Evolutionary conservation across 75 land plant species (phyloP).

Genomic region (Selaginella tamariscina): DNA sequence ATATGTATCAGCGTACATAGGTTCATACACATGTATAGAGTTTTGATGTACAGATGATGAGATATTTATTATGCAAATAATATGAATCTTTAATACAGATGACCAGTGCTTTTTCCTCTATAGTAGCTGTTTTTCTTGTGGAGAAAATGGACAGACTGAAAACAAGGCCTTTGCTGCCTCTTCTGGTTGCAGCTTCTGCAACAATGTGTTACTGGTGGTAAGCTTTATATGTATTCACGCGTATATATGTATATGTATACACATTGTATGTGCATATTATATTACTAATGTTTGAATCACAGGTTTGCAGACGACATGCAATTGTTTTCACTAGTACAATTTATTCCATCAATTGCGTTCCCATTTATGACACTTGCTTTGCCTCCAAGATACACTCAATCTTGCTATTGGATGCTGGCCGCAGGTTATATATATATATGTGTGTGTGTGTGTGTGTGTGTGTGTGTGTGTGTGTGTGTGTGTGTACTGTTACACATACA

Average conservation of each 20-base stretch:
- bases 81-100: background rate
- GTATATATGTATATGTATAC: background rate
- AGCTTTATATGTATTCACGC: background rate
- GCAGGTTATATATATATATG: background rate
- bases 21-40: no score
- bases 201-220: background rate
- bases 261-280: background rate
- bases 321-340: background rate
- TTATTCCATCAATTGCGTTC: background rate
- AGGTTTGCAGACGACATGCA: background rate
- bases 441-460: no score
- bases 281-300: no score
- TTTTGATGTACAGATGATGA: no score
- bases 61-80: no score
- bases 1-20: no score
- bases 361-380: background rate
- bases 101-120: background rate
- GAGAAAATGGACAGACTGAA: background rate
- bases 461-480: no score
- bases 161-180: background rate
- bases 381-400: background rate
- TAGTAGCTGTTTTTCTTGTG: background rate
- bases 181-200: background rate
- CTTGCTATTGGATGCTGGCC: background rate
- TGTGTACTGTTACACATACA: no score